phyloP scores from a whole-genome alignment of 1,139 yeast genomes.

The Schizosaccharomyces versatilis region DNA sequence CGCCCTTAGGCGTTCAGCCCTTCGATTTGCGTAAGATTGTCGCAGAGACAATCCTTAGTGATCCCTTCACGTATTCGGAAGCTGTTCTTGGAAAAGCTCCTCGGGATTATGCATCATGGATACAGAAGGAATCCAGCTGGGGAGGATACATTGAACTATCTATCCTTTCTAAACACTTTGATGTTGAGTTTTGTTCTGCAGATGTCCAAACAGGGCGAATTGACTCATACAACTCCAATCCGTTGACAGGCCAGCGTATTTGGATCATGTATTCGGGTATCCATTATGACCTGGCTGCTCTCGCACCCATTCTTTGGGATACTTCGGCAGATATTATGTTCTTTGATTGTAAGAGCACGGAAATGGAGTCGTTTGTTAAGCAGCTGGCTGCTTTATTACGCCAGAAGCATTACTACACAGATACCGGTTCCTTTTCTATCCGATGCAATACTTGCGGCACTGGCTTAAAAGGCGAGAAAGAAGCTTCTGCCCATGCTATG shows the following conservation, averaged over 20 bases:
- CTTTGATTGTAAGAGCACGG: constrained; percentile 20
- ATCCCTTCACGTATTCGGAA: constrained; percentile 31
- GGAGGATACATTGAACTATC: constrained; percentile 72
- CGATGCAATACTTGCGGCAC: constrained; percentile 37
- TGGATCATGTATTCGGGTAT: constrained; percentile 50
- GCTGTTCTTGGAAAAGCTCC: constrained; percentile 37
- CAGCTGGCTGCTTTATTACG: constrained; percentile 29
- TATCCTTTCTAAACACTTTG: constrained; percentile 35
- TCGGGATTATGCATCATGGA: constrained; percentile 39
- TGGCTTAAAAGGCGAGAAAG: constrained; percentile 39
- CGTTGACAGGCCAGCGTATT: constrained; percentile 19
- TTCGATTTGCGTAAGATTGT: constrained; percentile 29
- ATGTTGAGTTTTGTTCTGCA: constrained; percentile 35
- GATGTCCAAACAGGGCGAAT: constrained; percentile 45
- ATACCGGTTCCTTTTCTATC: constrained; percentile 38
- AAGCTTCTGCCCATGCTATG: constrained; percentile 46
- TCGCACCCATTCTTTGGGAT: constrained; percentile 19
- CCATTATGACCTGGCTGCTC: constrained; percentile 47
- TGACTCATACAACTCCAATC: constrained; percentile 29
- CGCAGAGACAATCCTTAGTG: constrained; percentile 24
- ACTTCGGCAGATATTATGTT: constrained; percentile 23
- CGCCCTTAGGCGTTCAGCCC: constrained; percentile 24
- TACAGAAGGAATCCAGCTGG: constrained; percentile 41
- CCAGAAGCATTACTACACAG: constrained; percentile 38
- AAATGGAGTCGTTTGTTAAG: constrained; percentile 23